These are phyloP conservation scores for Sisymbrium altissimum DNA, from an alignment of 345 rosid genomes.

Conservation along the genomic window DNA sequence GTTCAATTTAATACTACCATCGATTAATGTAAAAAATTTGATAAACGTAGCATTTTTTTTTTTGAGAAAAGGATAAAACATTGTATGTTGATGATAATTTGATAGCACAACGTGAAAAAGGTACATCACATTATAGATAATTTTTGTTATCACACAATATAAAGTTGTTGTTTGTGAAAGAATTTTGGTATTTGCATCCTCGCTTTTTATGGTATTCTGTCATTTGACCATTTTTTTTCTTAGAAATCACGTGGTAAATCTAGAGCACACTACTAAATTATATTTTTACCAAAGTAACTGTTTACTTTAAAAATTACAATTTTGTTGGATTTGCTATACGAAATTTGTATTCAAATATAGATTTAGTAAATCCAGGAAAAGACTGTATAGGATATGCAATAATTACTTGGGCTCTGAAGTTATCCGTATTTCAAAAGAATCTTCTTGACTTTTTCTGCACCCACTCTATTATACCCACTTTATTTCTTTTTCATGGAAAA, in stretches of 20 bases:
- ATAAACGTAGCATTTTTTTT: no score
- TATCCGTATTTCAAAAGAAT: slow-evolving; percentile 29
- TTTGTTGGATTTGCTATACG: background rate
- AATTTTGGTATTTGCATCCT: no score
- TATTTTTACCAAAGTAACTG: background rate
- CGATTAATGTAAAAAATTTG: background rate
- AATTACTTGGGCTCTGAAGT: slow-evolving; percentile 24
- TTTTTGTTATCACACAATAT: no score
- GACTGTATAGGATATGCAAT: background rate
- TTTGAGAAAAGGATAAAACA: no score
- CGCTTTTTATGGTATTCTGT: background rate
- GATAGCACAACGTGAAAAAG: no score
- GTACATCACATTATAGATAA: no score
- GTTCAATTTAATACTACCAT: background rate
- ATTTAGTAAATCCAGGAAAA: slow-evolving; percentile 21
- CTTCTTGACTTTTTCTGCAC: slow-evolving; percentile 27
- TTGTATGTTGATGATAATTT: no score
- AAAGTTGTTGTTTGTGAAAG: no score
- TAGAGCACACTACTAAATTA: background rate
- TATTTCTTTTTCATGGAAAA: slow-evolving; percentile 17
- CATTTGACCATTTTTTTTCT: background rate
- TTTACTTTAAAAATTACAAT: background rate
- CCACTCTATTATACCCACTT: background rate
- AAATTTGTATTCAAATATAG: background rate
- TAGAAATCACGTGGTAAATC: background rate